Conservation (phyloP, 2,329 filamentous ascomycete species). For the Exutisphaerella laricina region DNA sequence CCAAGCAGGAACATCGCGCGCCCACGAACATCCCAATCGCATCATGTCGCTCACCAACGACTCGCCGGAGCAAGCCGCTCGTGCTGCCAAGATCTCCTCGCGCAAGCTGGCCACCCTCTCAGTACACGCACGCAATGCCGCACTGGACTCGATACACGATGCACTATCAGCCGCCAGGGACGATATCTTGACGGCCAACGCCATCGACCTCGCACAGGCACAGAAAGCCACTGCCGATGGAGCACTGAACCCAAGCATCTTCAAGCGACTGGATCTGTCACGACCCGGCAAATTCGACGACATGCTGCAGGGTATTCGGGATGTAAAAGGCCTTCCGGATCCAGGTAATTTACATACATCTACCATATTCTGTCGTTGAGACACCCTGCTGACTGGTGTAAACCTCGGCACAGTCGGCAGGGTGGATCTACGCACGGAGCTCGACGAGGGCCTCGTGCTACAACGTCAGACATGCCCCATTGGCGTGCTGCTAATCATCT, state of each 20-base stretch:
- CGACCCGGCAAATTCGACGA: conserved; percentile 92
- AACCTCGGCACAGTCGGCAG: conserved; percentile 60
- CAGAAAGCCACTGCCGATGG: conserved; percentile 68
- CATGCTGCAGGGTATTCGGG: conserved; percentile 91
- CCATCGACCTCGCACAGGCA: conserved; percentile 70
- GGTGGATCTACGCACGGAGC: conserved; percentile 71
- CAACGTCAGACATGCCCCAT: conserved; percentile 92
- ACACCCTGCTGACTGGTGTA: conserved; percentile 29
- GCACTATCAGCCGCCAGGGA: conserved; percentile 66
- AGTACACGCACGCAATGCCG: conserved; percentile 70
- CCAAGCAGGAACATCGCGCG: too few relatives aligned
- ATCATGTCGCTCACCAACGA: conserved; percentile 86
- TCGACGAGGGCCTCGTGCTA: conserved; percentile 80
- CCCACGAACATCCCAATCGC: too few relatives aligned
- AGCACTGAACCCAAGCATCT: conserved; percentile 70
- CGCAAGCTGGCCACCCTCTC: conserved; percentile 76
- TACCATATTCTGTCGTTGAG: conserved; percentile 4
- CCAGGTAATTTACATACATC: conserved; percentile 57
- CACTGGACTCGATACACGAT: conserved; percentile 74
- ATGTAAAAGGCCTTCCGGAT: conserved; percentile 78
- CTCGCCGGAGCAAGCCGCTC: conserved; percentile 69
- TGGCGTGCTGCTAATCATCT: conserved; percentile 96
- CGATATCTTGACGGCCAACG: conserved; percentile 80
- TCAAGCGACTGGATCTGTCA: conserved; percentile 81
- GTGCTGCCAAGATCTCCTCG: conserved; percentile 73